These are phyloP conservation scores for Gentiana straminea DNA, from an alignment of 257 asterid genomes.

Conservation along the genomic window DNA sequence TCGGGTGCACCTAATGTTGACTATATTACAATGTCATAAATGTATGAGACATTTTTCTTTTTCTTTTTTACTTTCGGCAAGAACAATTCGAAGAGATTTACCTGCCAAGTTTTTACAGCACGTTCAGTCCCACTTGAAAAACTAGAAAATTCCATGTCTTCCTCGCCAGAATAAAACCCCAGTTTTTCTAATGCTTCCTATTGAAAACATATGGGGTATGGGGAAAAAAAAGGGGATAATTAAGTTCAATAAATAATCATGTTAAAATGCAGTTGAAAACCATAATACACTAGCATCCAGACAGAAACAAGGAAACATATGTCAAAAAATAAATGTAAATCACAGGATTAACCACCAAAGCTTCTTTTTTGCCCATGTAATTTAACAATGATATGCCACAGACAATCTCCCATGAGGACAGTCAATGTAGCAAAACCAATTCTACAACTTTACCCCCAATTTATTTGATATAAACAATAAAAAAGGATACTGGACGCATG, in stretches of 20 bases:
- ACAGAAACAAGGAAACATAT: neutral
- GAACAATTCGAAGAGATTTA: constrained; percentile 21
- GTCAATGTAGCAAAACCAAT: too few relatives aligned
- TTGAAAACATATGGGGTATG: constrained; percentile 7
- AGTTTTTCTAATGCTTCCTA: constrained; percentile 73
- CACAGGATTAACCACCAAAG: neutral
- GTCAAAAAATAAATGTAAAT: neutral
- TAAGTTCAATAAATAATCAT: neutral
- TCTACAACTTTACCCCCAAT: too few relatives aligned
- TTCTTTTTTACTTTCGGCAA: neutral
- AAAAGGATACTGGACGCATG: too few relatives aligned
- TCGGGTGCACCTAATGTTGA: constrained; percentile 48
- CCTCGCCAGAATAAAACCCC: constrained; percentile 94
- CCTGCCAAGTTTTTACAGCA: constrained; percentile 98
- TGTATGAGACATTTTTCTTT: neutral
- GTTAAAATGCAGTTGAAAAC: neutral
- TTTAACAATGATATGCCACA: too few relatives aligned
- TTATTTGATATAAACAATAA: too few relatives aligned
- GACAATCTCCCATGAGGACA: too few relatives aligned
- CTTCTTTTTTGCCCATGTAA: too few relatives aligned
- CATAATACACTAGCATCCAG: neutral
- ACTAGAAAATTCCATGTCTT: constrained; percentile 74
- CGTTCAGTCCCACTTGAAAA: constrained; percentile 77
- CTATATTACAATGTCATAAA: constrained; percentile 22
- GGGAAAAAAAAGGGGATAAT: neutral